Evolutionary conservation across 1,284 basidiomycete genomes (phyloP).

Genomic region (Heterobasidion irregulare): DNA sequence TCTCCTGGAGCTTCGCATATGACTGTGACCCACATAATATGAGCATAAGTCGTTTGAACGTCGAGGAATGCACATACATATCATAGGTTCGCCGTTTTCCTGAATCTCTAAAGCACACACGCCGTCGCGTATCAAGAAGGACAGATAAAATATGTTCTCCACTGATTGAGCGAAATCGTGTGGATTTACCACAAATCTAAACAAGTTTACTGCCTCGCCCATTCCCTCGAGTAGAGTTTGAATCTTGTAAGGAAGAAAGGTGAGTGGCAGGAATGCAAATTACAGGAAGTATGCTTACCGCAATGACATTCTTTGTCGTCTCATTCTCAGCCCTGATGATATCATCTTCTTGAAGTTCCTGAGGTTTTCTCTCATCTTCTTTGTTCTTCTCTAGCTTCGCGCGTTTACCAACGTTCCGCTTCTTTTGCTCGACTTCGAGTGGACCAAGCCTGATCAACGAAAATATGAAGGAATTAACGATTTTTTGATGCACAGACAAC

Average conservation of each 20-base stretch:
- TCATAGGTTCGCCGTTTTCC: constrained; percentile 61
- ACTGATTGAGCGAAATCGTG: constrained; percentile 85
- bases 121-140: constrained; percentile 84
- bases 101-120: constrained; percentile 63
- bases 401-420: constrained; percentile 49
- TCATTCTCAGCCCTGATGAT: constrained; percentile 73
- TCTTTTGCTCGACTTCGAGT: constrained; percentile 70
- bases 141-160: constrained; percentile 90
- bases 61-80: constrained; percentile 43
- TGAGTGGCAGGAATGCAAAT: not conserved
- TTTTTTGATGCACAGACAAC: constrained; percentile 14
- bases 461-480: not conserved
- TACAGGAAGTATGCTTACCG: constrained; percentile 28
- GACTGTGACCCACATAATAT: constrained; percentile 26
- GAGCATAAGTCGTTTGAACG: not conserved
- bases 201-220: constrained; percentile 56
- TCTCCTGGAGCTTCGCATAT: constrained; percentile 55
- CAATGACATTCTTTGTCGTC: constrained; percentile 70
- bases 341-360: constrained; percentile 70
- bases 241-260: constrained; percentile 29
- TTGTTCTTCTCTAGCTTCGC: constrained; percentile 68
- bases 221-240: constrained; percentile 41
- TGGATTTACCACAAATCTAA: constrained; percentile 82
- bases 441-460: constrained; percentile 58
- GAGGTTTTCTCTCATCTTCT: constrained; percentile 57